Evolutionary conservation across 1,284 basidiomycete genomes (phyloP).

Genomic region (Gymnopus androsaceus): DNA sequence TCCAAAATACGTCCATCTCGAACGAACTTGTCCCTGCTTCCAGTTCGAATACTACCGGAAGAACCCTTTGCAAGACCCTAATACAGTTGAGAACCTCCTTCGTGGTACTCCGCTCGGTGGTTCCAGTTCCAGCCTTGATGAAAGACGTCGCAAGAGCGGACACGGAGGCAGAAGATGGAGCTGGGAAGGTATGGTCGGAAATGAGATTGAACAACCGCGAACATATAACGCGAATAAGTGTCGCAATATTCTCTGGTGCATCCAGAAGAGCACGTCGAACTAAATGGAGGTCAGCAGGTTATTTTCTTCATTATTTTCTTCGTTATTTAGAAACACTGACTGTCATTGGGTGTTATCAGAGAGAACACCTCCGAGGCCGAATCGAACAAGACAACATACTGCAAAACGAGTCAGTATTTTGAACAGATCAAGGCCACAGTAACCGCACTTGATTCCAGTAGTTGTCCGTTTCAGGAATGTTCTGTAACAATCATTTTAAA

Average conservation of each 20-base stretch:
- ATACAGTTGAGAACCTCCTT: conserved; percentile 88
- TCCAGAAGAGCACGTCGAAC: conserved; percentile 81
- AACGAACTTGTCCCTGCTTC: conserved; percentile 72
- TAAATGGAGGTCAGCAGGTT: conserved; percentile 29
- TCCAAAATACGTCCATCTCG: conserved; percentile 77
- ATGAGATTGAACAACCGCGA: conserved; percentile 79
- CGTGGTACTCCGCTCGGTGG: conserved; percentile 65
- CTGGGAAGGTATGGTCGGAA: conserved; percentile 82
- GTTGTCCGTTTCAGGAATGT: conserved; percentile 69
- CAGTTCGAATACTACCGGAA: conserved; percentile 85
- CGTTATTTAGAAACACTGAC: conserved; percentile 48
- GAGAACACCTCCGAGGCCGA: conserved; percentile 87
- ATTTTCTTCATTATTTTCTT: neutral
- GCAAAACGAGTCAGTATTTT: conserved; percentile 22
- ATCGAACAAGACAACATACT: conserved; percentile 86
- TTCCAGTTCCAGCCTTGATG: conserved; percentile 54
- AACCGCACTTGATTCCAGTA: conserved; percentile 83
- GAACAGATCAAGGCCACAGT: neutral
- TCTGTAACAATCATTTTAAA: conserved; percentile 39
- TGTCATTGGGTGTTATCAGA: conserved; percentile 81
- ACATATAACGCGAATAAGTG: conserved; percentile 76
- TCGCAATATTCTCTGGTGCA: conserved; percentile 83
- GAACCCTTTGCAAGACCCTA: conserved; percentile 81
- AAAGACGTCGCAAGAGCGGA: conserved; percentile 70
- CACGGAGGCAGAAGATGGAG: conserved; percentile 53